A percentile compares a stretch with the other conserved stretches of the same genome.
Conservation (phyloP, 176 grass and related monocot genomes). For the Eleusine indica region DNA sequence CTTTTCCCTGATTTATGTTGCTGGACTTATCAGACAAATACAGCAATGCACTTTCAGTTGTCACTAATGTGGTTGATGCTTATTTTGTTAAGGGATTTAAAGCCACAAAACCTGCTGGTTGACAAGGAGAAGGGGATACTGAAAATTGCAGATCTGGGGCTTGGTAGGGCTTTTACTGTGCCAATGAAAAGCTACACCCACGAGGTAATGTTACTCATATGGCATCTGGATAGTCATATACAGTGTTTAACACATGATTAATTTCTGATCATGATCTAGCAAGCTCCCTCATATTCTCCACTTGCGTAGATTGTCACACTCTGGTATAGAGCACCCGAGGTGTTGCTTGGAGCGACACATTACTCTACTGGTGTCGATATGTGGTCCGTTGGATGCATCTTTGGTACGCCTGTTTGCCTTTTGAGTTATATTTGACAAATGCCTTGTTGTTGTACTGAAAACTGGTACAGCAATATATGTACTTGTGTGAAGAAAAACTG, state of each 20-base stretch:
- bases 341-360: conserved; percentile 83
- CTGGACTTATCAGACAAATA: not conserved
- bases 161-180: conserved; percentile 79
- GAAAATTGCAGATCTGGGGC: conserved; percentile 94
- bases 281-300: not conserved
- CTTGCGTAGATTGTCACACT: conserved; percentile 83
- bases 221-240: not conserved
- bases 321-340: conserved; percentile 97
- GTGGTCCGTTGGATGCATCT: conserved; percentile 95
- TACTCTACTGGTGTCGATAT: conserved; percentile 98
- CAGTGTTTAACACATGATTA: not conserved
- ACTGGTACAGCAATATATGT: not conserved
- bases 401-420: conserved; percentile 54
- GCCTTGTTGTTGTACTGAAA: not conserved
- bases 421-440: not conserved
- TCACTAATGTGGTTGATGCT: not conserved
- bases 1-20: conserved; percentile 21
- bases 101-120: conserved; percentile 95
- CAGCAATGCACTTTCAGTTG: not conserved
- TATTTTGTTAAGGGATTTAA: conserved; percentile 70
- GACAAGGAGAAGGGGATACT: conserved; percentile 95
- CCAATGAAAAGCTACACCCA: conserved; percentile 98
- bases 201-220: conserved; percentile 59
- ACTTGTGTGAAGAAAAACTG: not conserved
- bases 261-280: not conserved